Percentiles rank a stretch among this genome's conserved stretches.
Conservation (phyloP, 2,329 filamentous ascomycete genomes). For the Nectriaceae sp. region DNA sequence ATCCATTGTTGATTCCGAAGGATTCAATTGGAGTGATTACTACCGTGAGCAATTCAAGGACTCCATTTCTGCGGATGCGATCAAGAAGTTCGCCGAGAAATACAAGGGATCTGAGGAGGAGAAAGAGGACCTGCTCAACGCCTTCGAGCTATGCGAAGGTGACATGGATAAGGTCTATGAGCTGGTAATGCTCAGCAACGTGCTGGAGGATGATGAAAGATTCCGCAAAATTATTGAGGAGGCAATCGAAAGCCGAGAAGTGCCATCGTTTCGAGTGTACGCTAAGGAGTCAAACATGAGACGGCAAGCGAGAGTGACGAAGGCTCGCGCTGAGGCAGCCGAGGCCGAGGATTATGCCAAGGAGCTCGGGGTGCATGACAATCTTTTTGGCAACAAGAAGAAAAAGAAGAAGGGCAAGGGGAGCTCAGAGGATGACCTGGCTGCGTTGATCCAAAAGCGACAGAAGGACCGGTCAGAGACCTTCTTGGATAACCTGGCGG, state of each 20-base stretch:
- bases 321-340: constrained; percentile 65
- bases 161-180: constrained; percentile 79
- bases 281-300: constrained; percentile 70
- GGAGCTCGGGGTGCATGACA: constrained; percentile 73
- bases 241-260: constrained; percentile 71
- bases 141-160: constrained; percentile 74
- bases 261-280: constrained; percentile 69
- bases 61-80: constrained; percentile 71
- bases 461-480: constrained; percentile 59
- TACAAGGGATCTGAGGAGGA: constrained; percentile 92
- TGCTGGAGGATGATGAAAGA: constrained; percentile 80
- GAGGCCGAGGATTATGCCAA: constrained; percentile 77
- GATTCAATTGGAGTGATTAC: constrained; percentile 89
- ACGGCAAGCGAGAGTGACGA: constrained; percentile 58
- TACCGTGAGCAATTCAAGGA: constrained; percentile 83
- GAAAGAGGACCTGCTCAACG: constrained; percentile 71
- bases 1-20: constrained; percentile 72
- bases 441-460: constrained; percentile 73
- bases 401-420: constrained; percentile 44
- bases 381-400: constrained; percentile 60
- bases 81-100: constrained; percentile 71
- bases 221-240: constrained; percentile 80
- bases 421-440: constrained; percentile 57
- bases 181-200: constrained; percentile 82
- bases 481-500: constrained; percentile 74